These are phyloP conservation scores for Penicillium oxalicum DNA, from an alignment of 2,329 filamentous ascomycete genomes.

Conservation along the genomic window DNA sequence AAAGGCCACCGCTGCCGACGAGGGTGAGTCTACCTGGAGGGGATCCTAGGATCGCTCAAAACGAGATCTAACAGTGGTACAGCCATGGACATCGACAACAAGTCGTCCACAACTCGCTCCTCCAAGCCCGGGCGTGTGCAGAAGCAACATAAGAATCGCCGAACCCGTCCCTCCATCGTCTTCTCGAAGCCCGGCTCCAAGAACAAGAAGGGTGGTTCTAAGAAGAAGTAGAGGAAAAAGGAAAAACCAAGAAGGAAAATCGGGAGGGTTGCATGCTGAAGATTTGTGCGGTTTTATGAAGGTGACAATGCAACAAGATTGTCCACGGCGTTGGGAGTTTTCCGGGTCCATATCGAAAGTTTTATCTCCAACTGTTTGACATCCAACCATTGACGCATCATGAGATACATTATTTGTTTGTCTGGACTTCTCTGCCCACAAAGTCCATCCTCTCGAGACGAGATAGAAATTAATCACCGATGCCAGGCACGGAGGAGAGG, in stretches of 20 bases:
- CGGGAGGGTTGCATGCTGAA: neutral
- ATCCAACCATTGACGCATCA: constrained; percentile 1
- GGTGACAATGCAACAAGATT: neutral
- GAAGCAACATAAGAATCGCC: constrained; percentile 37
- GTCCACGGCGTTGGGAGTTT: constrained; percentile 15
- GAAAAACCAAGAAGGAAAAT: constrained; percentile 17
- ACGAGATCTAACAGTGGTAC: constrained; percentile 4
- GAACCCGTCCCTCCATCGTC: constrained; percentile 35
- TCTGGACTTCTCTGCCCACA: no score
- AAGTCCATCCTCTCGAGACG: no score
- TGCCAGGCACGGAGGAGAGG: no score
- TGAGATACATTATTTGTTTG: neutral
- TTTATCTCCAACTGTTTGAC: neutral
- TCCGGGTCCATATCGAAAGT: constrained; percentile 3
- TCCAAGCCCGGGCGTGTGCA: constrained; percentile 34
- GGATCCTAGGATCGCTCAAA: neutral
- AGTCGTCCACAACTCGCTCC: constrained; percentile 18
- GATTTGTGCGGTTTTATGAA: neutral
- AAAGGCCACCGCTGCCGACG: constrained; percentile 13
- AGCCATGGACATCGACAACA: constrained; percentile 40
- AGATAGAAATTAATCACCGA: no score
- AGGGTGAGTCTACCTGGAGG: constrained; percentile 17
- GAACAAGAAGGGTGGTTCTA: constrained; percentile 23
- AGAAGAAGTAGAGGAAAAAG: constrained; percentile 24
- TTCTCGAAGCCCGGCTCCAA: constrained; percentile 32